A percentile compares a stretch with the other conserved stretches of the same genome.
phyloP scores from a whole-genome alignment of 306 rosid genomes.

The Citrullus colocynthis region DNA sequence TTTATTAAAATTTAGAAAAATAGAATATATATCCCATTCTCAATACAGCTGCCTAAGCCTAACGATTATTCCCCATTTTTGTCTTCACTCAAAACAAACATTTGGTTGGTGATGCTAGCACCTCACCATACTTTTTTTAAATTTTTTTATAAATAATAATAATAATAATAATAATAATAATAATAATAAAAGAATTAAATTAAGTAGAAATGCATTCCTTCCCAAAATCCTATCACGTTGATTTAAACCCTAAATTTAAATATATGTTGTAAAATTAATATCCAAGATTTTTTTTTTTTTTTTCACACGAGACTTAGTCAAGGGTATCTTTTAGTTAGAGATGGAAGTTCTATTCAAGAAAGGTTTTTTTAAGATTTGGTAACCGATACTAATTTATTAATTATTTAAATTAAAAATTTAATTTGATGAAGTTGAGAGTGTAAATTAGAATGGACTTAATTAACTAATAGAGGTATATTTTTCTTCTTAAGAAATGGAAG shows the following conservation, averaged over 20 bases:
- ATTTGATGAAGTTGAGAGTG: neutral
- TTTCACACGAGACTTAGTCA: neutral
- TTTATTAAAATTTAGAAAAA: neutral
- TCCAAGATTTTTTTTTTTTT: no score
- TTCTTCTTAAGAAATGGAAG: neutral
- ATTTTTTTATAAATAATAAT: no score
- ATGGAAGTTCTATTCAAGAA: neutral
- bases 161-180: neutral
- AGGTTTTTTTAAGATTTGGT: neutral
- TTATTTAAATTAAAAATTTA: neutral
- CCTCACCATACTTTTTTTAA: neutral
- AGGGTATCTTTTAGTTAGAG: neutral
- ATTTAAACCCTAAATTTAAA: neutral
- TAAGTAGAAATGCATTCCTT: neutral
- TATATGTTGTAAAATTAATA: neutral
- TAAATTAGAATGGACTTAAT: neutral
- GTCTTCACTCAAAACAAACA: slow-evolving; percentile 1
- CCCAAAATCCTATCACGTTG: neutral
- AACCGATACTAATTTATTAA: no score
- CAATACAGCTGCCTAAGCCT: neutral
- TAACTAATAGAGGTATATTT: neutral
- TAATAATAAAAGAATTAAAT: neutral
- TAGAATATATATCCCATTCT: neutral
- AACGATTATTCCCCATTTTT: slow-evolving; percentile 2
- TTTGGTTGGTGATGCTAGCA: slow-evolving; percentile 8